Evolutionary conservation across 208 protist genomes (phyloP).

Genomic region (Polymyxa betae): DNA sequence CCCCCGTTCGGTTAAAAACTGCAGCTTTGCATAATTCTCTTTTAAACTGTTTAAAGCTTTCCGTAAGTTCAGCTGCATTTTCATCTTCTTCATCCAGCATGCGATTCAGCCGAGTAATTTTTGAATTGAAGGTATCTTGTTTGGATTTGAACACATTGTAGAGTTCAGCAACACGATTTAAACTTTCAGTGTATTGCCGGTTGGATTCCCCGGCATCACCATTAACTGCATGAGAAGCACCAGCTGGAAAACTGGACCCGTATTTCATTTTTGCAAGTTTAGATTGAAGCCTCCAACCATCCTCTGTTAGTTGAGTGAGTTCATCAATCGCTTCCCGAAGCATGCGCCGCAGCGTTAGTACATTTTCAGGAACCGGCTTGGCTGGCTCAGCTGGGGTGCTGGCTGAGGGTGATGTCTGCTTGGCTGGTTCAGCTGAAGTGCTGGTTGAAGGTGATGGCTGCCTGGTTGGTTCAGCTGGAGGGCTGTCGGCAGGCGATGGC

Average conservation of each 20-base stretch:
- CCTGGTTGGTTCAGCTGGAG: no score
- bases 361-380: constrained; percentile 11
- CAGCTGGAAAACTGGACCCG: background rate
- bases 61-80: constrained; percentile 17
- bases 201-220: background rate
- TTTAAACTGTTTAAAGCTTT: constrained; percentile 45
- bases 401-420: no score
- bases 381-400: no score
- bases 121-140: constrained; percentile 25
- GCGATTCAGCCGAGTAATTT: background rate
- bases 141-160: constrained; percentile 35
- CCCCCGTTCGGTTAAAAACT: background rate
- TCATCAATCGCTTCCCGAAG: constrained; percentile 42
- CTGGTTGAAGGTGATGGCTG: no score
- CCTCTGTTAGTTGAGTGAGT: background rate
- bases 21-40: constrained; percentile 37
- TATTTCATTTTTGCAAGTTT: background rate
- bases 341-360: constrained; percentile 11
- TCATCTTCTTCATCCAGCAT: constrained; percentile 43
- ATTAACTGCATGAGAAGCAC: background rate
- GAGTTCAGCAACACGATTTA: constrained; percentile 3
- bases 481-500: no score
- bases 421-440: no score
- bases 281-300: background rate
- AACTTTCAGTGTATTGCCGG: background rate